phyloP scores from a whole-genome alignment of 2,329 filamentous ascomycete species.

The Anthostomella pinea region DNA sequence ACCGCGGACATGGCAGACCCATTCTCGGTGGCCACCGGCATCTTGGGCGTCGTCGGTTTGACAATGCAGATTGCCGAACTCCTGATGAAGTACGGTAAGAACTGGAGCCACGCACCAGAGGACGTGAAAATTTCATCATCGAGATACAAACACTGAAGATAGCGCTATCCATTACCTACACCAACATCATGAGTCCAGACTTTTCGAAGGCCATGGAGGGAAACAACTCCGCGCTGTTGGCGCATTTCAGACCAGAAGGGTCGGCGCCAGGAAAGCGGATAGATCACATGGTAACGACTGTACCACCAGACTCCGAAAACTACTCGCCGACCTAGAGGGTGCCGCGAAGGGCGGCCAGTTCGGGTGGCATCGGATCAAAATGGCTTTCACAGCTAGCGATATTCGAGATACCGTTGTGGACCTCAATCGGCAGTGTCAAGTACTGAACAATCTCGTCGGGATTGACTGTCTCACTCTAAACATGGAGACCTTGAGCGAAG shows the following conservation, averaged over 20 bases:
- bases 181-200: background rate
- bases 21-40: background rate
- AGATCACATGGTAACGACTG: background rate
- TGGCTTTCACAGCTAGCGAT: background rate
- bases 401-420: constrained; percentile 1
- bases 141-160: constrained; percentile 1
- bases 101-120: constrained; percentile 1
- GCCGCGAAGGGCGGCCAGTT: background rate
- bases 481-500: background rate
- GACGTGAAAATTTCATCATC: constrained; percentile 1
- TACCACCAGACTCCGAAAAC: background rate
- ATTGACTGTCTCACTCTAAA: background rate
- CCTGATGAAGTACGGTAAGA: constrained; percentile 1
- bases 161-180: background rate
- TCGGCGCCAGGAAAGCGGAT: background rate
- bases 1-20: constrained; percentile 2
- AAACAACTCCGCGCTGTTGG: background rate
- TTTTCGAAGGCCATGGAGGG: constrained; percentile 2
- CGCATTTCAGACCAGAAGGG: background rate
- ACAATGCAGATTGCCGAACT: background rate
- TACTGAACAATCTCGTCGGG: background rate
- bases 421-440: background rate
- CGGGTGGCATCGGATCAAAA: constrained; percentile 1
- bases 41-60: background rate
- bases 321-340: background rate